Base-by-base conservation (phyloP, 352 stramenopile genomes). In the Phytophthora megakarya region DNA sequence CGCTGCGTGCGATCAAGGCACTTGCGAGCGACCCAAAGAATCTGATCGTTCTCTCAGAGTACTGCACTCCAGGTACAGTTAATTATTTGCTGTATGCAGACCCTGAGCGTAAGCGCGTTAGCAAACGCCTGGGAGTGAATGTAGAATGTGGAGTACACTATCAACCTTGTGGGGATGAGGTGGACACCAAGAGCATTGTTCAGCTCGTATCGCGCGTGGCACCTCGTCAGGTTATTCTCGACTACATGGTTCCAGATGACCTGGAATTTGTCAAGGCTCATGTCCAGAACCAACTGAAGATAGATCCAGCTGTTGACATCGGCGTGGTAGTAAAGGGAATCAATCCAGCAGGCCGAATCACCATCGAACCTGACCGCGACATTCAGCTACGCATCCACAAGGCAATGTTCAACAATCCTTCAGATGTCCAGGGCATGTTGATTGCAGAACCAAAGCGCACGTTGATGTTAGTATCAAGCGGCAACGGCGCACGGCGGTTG, bases 21-120 rank as follows among this genome's bases (percentile, higher is more conserved):
- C 55, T 80, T 28, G 84, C 84, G 3, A 81, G 56, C 12, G 84
- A 96, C 33, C 76, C 84, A 1, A 89, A 89, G 65, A 96, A 96
- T 46, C 72, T 96, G 2, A 80, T 96, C 15, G 86, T 96, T 4
- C 71, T 96, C 8, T 96, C 88, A 8, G 88, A 96, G 53, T 76
- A 88, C 49, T 93, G 86, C 54, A 93, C 81, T 13, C 81, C 77
- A 12, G 88, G 86, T 3, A 92, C 82, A 22, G 70, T 94, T 26
- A 96, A 93, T 61, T 93, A 94, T 61, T 79, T 80, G 33, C 62
- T 96, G 32, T 93, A 93, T 51, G 84, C 86, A 13, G 84, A 95
- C 28, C 75, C 85, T 32, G 75, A 91, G 33, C 82, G 86, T 1
- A 84, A 81, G 22, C 81, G 88, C 16, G 76, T 81, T 9, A 88